Percentiles rank a stretch among this genome's conserved stretches.
Conservation (phyloP, 2,329 filamentous ascomycete genomes). For the Delphinella strobiligena region DNA sequence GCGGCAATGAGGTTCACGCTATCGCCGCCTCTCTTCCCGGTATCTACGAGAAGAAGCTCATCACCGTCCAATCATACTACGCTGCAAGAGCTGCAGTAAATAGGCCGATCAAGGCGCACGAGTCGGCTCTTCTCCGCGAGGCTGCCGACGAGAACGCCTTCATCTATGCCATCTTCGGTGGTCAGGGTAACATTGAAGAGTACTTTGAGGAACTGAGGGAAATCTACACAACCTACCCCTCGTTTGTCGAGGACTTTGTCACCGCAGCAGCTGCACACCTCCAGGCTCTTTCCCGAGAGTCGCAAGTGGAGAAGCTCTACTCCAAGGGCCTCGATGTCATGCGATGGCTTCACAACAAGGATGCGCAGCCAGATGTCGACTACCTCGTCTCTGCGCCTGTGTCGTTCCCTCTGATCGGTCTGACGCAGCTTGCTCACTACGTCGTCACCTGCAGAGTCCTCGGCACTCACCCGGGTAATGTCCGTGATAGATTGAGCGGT, state of each 20-base stretch:
- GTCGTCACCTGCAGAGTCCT: constrained; percentile 86
- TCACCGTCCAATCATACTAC: constrained; percentile 86
- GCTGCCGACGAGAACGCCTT: constrained; percentile 71
- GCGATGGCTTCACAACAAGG: constrained; percentile 79
- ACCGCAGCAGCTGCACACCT: constrained; percentile 71
- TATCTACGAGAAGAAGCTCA: constrained; percentile 83
- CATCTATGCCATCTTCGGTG: constrained; percentile 90
- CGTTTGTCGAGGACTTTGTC: constrained; percentile 80
- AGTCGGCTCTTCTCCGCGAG: constrained; percentile 84
- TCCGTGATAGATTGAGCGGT: constrained; percentile 74
- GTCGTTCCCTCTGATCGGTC: constrained; percentile 88
- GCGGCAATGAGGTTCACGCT: constrained; percentile 92
- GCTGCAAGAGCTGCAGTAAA: constrained; percentile 73
- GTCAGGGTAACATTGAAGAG: constrained; percentile 97
- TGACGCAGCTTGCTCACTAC: constrained; percentile 94
- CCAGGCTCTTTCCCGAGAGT: constrained; percentile 70
- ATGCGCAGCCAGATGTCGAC: constrained; percentile 83
- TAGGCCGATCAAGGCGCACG: constrained; percentile 78
- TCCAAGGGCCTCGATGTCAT: constrained; percentile 93
- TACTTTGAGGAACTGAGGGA: constrained; percentile 97
- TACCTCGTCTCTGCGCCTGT: constrained; percentile 92
- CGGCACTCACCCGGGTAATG: constrained; percentile 76
- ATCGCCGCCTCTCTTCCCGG: constrained; percentile 75
- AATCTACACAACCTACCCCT: constrained; percentile 80
- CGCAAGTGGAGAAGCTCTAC: constrained; percentile 87